Base-by-base conservation (phyloP, 2,329 filamentous ascomycete genomes). In the Aspergillus floridensis region DNA sequence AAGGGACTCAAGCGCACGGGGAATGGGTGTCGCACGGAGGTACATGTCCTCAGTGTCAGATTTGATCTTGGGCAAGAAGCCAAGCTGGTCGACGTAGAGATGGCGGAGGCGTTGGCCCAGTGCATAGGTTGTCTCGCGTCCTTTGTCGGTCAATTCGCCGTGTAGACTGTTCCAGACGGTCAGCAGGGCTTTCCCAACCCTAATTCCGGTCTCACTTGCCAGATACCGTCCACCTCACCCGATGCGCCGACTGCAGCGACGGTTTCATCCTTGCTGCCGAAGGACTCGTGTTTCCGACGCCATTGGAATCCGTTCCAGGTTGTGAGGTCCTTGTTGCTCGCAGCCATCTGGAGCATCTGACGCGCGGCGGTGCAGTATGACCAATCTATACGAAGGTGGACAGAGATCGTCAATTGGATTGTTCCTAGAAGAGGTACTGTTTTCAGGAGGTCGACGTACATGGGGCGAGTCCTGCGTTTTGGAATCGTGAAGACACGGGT, bases 401-500 rank as follows among this genome's bases (percentile, higher is more conserved):
- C 26, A 29, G 24, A 7, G 47, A 52, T 49, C 53, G 56, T 58
- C 31, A 54, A 52, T 47, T 5, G 35, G 12, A 26, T n/a, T 21
- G 26, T 29, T 29, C 26, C 10, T 19, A 50, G 53, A 38, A 51
- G 57, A 24, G 31, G 44, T n/a, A 12, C 16, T 19, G 50, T 21
- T 44, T 51, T 47, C 19, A 4, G 31, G 51, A 57, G 35, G 50
- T 35, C 32, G 51, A 48, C 54, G 66, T 79, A 82, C 80, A 82
- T 65, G 81, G 72, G 57, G 75, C 70, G 22, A 84, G 71, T 56
- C 81, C 81, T 64, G 81, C 84, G 78, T 93, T 95, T 71, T 90
- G 85, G 74, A 99, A 97, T 44, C 95, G 89, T n/a, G 90, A 84
- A 59, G 87, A 90, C 29, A 98, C 90, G 29, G 93, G 93, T 7